Conservation (phyloP, 129 eudicot genomes). For the Artemisia annua region DNA sequence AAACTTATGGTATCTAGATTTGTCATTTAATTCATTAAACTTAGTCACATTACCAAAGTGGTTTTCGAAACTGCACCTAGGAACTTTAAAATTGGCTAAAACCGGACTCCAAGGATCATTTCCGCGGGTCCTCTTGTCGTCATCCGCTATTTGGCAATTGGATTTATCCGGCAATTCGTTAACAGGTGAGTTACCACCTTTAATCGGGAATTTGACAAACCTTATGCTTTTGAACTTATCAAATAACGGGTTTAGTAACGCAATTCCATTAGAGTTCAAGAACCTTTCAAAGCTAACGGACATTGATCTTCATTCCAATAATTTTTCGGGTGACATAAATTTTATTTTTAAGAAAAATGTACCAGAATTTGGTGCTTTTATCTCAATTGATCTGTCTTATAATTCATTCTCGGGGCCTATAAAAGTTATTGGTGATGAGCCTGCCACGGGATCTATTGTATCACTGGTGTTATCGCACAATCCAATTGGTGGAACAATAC, state of each 20-base stretch:
- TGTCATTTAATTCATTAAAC: constrained; percentile 59
- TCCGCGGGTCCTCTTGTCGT: constrained; percentile 45
- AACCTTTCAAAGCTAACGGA: constrained; percentile 52
- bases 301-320: constrained; percentile 89
- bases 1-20: constrained; percentile 44
- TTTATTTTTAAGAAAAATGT: constrained; percentile 46
- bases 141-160: constrained; percentile 46
- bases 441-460: constrained; percentile 38
- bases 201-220: constrained; percentile 81
- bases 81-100: constrained; percentile 49
- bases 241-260: constrained; percentile 49
- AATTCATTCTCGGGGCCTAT: constrained; percentile 64
- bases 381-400: constrained; percentile 58
- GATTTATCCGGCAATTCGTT: constrained; percentile 69
- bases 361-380: constrained; percentile 46
- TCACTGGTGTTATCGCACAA: constrained; percentile 64
- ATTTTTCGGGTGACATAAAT: constrained; percentile 56
- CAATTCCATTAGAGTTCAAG: constrained; percentile 57
- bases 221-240: constrained; percentile 60
- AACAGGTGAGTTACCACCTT: constrained; percentile 56
- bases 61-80: constrained; percentile 45
- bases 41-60: constrained; percentile 48
- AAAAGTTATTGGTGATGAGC: constrained; percentile 26
- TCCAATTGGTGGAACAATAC: constrained; percentile 61
- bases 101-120: constrained; percentile 68